Evolutionary conservation across 805 yeast genomes (phyloP).

Genomic region (Saccharomycopsis sp.): DNA sequence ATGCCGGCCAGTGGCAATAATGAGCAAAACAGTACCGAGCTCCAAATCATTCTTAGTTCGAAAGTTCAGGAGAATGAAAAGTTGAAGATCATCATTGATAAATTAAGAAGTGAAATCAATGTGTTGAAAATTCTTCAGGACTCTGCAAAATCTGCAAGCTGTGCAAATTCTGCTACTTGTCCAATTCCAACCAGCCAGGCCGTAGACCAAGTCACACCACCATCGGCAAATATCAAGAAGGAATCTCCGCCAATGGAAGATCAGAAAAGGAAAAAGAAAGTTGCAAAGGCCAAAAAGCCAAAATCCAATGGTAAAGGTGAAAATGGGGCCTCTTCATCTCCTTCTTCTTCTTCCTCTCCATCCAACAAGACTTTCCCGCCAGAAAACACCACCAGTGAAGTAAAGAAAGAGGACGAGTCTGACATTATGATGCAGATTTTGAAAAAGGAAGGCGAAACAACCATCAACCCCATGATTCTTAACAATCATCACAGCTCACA

Average conservation of each 20-base stretch:
- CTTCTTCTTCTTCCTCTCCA: no score
- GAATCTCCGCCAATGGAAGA: not conserved
- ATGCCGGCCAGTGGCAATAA: no score
- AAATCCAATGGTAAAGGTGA: no score
- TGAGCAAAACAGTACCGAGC: constrained; percentile 7
- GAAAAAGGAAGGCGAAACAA: no score
- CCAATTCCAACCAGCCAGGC: no score
- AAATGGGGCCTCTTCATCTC: no score
- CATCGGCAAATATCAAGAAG: no score
- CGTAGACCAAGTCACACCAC: no score
- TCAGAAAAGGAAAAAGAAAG: not conserved
- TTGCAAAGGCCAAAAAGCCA: no score
- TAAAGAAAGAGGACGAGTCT: not conserved
- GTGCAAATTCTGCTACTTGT: no score
- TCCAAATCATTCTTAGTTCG: constrained; percentile 10
- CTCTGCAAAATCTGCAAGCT: not conserved
- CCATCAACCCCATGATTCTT: no score
- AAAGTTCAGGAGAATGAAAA: constrained; percentile 20
- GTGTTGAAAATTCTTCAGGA: constrained; percentile 8
- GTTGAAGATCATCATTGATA: constrained; percentile 18
- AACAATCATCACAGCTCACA: not conserved
- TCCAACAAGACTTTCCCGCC: not conserved
- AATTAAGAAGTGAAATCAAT: constrained; percentile 16
- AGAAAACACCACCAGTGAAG: not conserved
- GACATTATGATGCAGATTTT: no score